Evolutionary conservation across 1,284 basidiomycete species (phyloP).

Genomic region (Ganoderma resinaceum): DNA sequence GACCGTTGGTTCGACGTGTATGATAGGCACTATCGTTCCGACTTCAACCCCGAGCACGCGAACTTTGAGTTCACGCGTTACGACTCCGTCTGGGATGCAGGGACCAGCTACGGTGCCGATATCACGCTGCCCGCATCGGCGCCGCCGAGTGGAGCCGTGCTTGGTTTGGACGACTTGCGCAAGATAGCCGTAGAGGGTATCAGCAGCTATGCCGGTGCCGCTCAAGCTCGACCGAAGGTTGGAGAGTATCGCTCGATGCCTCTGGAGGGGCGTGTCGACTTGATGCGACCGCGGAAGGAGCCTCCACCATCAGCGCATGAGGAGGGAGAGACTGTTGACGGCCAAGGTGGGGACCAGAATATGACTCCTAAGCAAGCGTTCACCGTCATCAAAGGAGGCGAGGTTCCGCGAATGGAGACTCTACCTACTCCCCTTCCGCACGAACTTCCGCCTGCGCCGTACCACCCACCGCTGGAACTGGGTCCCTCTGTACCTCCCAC

Average conservation of each 20-base stretch:
- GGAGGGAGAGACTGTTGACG: conserved; percentile 9
- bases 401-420: conserved; percentile 45
- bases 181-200: conserved; percentile 71
- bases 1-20: conserved; percentile 93
- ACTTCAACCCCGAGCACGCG: conserved; percentile 45
- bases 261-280: conserved; percentile 84
- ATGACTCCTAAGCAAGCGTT: conserved; percentile 35
- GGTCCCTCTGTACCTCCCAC: conserved; percentile 38
- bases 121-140: conserved; percentile 33
- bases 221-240: conserved; percentile 45
- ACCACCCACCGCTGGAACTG: conserved; percentile 42
- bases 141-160: conserved; percentile 39
- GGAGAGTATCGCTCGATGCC: conserved; percentile 85
- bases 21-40: conserved; percentile 82
- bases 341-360: conserved; percentile 23
- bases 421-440: conserved; percentile 65
- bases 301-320: conserved; percentile 22
- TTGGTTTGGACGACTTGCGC: conserved; percentile 76
- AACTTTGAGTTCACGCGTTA: conserved; percentile 77
- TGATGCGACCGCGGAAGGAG: conserved; percentile 72
- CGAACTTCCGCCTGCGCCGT: conserved; percentile 54
- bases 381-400: conserved; percentile 32
- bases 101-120: conserved; percentile 39
- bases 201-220: conserved; percentile 26
- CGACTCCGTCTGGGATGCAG: conserved; percentile 76